Conservation (phyloP, 2,329 filamentous ascomycete species). For the Hypoxylon sp. region DNA sequence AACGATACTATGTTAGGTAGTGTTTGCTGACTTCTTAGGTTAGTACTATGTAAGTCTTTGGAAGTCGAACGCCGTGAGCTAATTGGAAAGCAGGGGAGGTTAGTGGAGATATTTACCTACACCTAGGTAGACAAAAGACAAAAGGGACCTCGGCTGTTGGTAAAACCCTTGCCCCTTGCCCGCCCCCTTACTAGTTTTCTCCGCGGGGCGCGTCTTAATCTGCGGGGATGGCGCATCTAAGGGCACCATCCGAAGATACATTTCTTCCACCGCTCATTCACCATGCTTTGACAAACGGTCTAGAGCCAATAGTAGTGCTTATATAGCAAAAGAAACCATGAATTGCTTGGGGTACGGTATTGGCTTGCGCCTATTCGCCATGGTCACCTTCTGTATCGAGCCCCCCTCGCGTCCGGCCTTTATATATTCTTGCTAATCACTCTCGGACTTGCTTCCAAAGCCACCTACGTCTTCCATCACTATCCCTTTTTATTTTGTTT, state of each 20-base stretch:
- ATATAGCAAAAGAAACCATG: constrained; percentile 24
- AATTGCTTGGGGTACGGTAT: constrained; percentile 4
- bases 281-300: background rate
- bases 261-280: constrained; percentile 4
- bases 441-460: background rate
- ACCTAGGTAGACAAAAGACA: background rate
- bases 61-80: too few relatives aligned
- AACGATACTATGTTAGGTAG: too few relatives aligned
- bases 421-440: too few relatives aligned
- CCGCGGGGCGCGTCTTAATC: constrained; percentile 7
- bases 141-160: constrained; percentile 16
- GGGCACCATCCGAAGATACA: background rate
- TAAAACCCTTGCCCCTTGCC: constrained; percentile 1
- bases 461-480: background rate
- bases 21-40: background rate
- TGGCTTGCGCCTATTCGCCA: constrained; percentile 14
- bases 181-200: constrained; percentile 5
- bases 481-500: background rate
- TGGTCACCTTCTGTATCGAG: constrained; percentile 6
- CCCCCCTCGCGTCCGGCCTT: background rate
- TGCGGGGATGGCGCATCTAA: constrained; percentile 20
- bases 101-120: too few relatives aligned
- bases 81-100: too few relatives aligned
- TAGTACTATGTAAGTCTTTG: background rate
- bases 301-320: constrained; percentile 26